Evolutionary conservation across 805 yeast species (phyloP), one percentile per base, ranked within the genome.

Genomic region (Wickerhamiella occidentalis): DNA sequence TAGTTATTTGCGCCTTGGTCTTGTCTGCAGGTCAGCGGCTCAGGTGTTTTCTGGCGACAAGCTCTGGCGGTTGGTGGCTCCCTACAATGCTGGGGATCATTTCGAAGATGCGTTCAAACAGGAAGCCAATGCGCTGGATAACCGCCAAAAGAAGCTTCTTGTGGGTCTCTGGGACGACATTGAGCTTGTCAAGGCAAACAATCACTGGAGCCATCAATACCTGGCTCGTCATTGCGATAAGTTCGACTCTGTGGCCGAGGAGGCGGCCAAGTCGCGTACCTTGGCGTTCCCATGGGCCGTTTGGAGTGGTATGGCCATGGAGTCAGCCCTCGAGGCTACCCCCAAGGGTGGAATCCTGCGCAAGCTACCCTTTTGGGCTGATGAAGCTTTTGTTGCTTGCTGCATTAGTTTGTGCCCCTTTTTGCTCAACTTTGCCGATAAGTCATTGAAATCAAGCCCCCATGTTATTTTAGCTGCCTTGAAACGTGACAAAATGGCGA

Each of bases 281-380:
- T 22, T 45, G 29, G 47, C 47, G 15, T 18, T 45, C 25, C 47
- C 47, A 7, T 45, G 38, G 29, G 47, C 47, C 17, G 47, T 45
- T n/a, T 45, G 47, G 47, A 45, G 40, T 8, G 47, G 41, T 9
- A 45, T 35, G 33, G 47, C 29, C 12, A 45, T 45, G 47, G 47
- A 45, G 19, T 30, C 40, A n/a, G 47, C 47, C 5, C 17, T 35
- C 9, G 47, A 45, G 19, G 47, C 47, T 17, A 25, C 47, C 12
- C 47, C 47, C 40, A 45, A 45, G 40, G 47, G 47, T 17, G 47
- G 47, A 3, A 36, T 33, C 33, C n/a, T 45, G 40, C 47, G 47
- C 33, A 45, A 45, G 28, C 47, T 45, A n/a, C 47, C 47, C 9
- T 45, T 23, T n/a, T 45, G 47, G 47, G 33, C 19, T 3, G 41